phyloP scores from a whole-genome alignment of 2,329 filamentous ascomycete genomes.

The Teratosphaeria viscida region DNA sequence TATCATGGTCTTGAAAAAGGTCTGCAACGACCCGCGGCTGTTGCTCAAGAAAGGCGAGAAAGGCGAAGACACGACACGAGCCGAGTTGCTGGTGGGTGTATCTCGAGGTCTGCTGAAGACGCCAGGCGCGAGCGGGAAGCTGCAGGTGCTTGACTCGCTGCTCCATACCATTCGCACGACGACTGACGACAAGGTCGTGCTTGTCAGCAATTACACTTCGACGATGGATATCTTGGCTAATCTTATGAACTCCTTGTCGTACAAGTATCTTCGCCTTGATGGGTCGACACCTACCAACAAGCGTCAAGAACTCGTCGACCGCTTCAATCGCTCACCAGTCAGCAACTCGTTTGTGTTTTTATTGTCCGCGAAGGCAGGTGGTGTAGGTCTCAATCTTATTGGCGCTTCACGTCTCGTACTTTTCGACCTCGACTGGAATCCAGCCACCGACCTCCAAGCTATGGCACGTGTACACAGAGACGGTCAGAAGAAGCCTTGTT shows the following conservation, averaged over 20 bases:
- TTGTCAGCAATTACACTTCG: slow-evolving; percentile 68
- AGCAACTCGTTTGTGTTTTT: slow-evolving; percentile 56
- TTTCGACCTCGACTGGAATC: slow-evolving; percentile 69
- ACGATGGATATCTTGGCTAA: slow-evolving; percentile 57
- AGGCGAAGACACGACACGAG: slow-evolving; percentile 29
- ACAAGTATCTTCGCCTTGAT: slow-evolving; percentile 58
- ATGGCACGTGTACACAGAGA: slow-evolving; percentile 67
- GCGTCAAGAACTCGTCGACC: slow-evolving; percentile 57
- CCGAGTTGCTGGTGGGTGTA: slow-evolving; percentile 31
- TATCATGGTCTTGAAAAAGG: slow-evolving; percentile 62
- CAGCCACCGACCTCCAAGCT: slow-evolving; percentile 60
- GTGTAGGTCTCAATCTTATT: slow-evolving; percentile 59
- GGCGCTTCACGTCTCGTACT: slow-evolving; percentile 60
- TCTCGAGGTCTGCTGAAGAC: slow-evolving; percentile 46
- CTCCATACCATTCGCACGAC: slow-evolving; percentile 50
- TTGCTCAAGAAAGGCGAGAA: slow-evolving; percentile 41
- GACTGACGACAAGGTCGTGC: slow-evolving; percentile 59
- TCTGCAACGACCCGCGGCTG: slow-evolving; percentile 60
- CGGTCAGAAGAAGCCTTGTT: slow-evolving; percentile 57
- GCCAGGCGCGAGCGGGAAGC: slow-evolving; percentile 52
- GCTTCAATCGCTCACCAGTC: slow-evolving; percentile 53
- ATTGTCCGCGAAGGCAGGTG: slow-evolving; percentile 62
- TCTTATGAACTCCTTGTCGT: slow-evolving; percentile 49
- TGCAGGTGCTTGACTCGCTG: slow-evolving; percentile 56
- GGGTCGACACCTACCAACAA: slow-evolving; percentile 54